phyloP scores from a whole-genome alignment of 129 eudicot species.

The Helianthus tuberosus region DNA sequence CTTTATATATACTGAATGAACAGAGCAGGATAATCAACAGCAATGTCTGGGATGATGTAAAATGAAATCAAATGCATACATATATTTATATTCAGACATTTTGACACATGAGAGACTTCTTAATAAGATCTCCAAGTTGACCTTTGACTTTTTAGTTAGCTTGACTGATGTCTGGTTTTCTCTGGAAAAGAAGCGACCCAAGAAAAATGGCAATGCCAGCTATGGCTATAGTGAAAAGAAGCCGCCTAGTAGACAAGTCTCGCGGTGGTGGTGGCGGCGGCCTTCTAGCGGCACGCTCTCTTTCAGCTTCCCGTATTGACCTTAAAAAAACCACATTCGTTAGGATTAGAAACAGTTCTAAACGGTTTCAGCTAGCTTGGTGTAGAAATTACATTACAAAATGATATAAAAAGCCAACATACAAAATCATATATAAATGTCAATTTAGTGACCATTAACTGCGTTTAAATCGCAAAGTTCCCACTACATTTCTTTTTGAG shows the following conservation, averaged over 20 bases:
- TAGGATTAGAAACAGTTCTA: slow-evolving; percentile 13
- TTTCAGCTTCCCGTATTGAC: slow-evolving; percentile 50
- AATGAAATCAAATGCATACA: slow-evolving; percentile 28
- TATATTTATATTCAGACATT: slow-evolving; percentile 16
- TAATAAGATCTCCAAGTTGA: slow-evolving; percentile 1
- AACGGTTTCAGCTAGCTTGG: slow-evolving; percentile 1
- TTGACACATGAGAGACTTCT: slow-evolving; percentile 18
- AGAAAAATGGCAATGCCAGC: slow-evolving; percentile 81
- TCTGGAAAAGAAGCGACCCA: slow-evolving; percentile 80
- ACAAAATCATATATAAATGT: too few relatives aligned
- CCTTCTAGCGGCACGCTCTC: slow-evolving; percentile 61
- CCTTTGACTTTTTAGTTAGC: slow-evolving; percentile 35
- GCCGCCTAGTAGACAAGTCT: slow-evolving; percentile 54
- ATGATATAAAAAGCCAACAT: not conserved
- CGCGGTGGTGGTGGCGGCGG: slow-evolving; percentile 52
- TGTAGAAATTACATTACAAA: not conserved
- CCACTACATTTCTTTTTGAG: not conserved
- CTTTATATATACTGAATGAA: slow-evolving; percentile 25
- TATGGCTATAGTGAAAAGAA: slow-evolving; percentile 73
- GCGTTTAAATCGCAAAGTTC: not conserved
- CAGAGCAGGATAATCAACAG: slow-evolving; percentile 1
- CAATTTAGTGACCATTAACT: not conserved
- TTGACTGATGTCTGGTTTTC: slow-evolving; percentile 51
- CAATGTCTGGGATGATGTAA: slow-evolving; percentile 18
- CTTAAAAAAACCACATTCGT: slow-evolving; percentile 33